These are phyloP conservation scores for Penicillium macrosclerotiorum DNA, from an alignment of 495 filamentous ascomycete species.

Conservation along the genomic window DNA sequence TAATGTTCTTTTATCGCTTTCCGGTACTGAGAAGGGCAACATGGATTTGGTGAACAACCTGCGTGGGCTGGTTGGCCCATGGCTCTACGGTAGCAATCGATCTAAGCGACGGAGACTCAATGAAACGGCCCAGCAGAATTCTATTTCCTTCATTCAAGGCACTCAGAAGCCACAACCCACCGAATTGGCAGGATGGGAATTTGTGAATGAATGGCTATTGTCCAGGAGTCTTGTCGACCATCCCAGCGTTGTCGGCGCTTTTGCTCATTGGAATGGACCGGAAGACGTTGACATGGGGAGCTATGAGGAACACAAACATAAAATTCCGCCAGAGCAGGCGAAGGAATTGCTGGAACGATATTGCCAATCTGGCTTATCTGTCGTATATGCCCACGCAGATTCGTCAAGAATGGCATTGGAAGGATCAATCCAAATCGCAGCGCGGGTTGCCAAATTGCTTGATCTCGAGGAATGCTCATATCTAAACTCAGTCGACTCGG, in stretches of 20 bases:
- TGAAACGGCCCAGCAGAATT: conserved; percentile 26
- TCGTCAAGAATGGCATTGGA: conserved; percentile 57
- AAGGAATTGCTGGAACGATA: conserved; percentile 60
- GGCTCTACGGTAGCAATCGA: conserved; percentile 70
- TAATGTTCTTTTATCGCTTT: conserved; percentile 65
- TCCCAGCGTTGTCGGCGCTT: conserved; percentile 53
- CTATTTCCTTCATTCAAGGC: conserved; percentile 27
- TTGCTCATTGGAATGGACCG: conserved; percentile 79
- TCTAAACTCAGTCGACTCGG: conserved; percentile 23
- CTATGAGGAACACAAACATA: conserved; percentile 49
- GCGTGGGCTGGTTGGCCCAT: conserved; percentile 73
- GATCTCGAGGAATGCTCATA: conserved; percentile 53
- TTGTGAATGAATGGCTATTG: conserved; percentile 79
- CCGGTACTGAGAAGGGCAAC: conserved; percentile 39
- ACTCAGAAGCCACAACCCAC: conserved; percentile 17
- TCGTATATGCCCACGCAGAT: conserved; percentile 67
- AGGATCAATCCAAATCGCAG: conserved; percentile 60
- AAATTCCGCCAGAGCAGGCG: conserved; percentile 51
- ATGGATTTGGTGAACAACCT: conserved; percentile 65
- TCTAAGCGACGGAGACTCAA: conserved; percentile 58
- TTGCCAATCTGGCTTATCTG: conserved; percentile 68
- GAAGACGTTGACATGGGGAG: conserved; percentile 75
- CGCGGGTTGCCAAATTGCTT: conserved; percentile 58
- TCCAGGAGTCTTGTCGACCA: conserved; percentile 53
- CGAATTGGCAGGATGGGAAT: conserved; percentile 62